Conservation (phyloP, 2,329 filamentous ascomycete species). For the Fusarium compactum region DNA sequence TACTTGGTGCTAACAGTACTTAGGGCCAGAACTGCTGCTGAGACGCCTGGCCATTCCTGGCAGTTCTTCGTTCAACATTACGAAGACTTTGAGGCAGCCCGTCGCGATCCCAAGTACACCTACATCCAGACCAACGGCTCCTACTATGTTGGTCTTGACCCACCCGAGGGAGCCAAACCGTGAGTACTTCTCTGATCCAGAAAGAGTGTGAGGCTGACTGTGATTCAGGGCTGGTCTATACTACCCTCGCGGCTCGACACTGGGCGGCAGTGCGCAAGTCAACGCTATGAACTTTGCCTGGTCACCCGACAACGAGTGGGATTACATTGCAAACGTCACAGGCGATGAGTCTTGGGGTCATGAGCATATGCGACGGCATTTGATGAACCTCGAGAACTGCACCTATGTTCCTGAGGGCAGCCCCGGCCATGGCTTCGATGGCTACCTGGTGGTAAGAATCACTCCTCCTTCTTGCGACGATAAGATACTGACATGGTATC, state of each 20-base stretch:
- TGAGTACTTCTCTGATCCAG: not conserved
- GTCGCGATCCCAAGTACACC: conserved; percentile 12
- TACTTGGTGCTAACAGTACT: not conserved
- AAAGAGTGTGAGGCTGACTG: not conserved
- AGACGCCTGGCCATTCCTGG: conserved; percentile 3
- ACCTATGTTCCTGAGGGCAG: not conserved
- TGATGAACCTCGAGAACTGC: not conserved
- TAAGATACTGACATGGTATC: fast-evolving
- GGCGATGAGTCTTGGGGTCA: conserved; percentile 1
- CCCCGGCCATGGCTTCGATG: not conserved
- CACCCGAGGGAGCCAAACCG: not conserved
- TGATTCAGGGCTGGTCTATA: not conserved
- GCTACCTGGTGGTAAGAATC: conserved; percentile 3
- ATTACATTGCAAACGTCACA: conserved; percentile 1
- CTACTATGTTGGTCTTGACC: conserved; percentile 17
- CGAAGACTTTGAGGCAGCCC: conserved; percentile 8
- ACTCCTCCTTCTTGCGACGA: fast-evolving
- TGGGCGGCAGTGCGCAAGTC: conserved; percentile 5
- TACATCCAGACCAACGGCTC: conserved; percentile 18
- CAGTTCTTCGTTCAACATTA: conserved; percentile 20
- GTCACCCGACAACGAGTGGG: conserved; percentile 7
- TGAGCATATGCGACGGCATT: conserved; percentile 1
- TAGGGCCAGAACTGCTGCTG: not conserved
- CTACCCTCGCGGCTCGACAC: conserved; percentile 13
- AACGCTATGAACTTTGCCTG: conserved; percentile 16